Evolutionary conservation across 148 eudicot genomes (phyloP).

Genomic region (Chenopodium album): DNA sequence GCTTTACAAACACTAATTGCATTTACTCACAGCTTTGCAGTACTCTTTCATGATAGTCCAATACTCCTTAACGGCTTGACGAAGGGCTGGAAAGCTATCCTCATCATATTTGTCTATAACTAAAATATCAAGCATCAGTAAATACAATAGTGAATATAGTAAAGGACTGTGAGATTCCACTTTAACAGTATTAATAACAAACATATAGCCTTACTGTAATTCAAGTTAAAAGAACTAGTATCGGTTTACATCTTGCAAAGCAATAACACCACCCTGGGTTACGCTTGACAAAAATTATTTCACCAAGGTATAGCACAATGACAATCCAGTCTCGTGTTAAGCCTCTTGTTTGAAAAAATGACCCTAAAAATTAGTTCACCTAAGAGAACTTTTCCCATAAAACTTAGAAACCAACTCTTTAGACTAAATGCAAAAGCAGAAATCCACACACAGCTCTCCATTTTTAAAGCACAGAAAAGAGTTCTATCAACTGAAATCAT

Average conservation of each 20-base stretch:
- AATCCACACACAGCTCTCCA: not conserved
- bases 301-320: not conserved
- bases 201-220: not conserved
- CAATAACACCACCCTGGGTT: not conserved
- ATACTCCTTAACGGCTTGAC: conserved; percentile 55
- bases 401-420: not conserved
- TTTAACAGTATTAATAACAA: not conserved
- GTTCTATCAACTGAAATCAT: not conserved
- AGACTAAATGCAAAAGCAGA: not conserved
- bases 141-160: not conserved
- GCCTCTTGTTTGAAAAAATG: not conserved
- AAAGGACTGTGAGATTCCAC: not conserved
- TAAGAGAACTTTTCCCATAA: not conserved
- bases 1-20: not conserved
- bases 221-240: not conserved
- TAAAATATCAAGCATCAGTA: conserved; percentile 7
- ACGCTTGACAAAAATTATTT: not conserved
- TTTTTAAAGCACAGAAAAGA: not conserved
- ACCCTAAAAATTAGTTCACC: no score
- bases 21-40: conserved; percentile 64
- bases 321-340: not conserved
- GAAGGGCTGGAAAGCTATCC: conserved; percentile 43
- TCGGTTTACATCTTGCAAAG: not conserved
- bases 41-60: conserved; percentile 73
- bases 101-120: conserved; percentile 45